These are phyloP conservation scores for Podaxis sp. DNA, from an alignment of 768 basidiomycete genomes.

Conservation along the genomic window DNA sequence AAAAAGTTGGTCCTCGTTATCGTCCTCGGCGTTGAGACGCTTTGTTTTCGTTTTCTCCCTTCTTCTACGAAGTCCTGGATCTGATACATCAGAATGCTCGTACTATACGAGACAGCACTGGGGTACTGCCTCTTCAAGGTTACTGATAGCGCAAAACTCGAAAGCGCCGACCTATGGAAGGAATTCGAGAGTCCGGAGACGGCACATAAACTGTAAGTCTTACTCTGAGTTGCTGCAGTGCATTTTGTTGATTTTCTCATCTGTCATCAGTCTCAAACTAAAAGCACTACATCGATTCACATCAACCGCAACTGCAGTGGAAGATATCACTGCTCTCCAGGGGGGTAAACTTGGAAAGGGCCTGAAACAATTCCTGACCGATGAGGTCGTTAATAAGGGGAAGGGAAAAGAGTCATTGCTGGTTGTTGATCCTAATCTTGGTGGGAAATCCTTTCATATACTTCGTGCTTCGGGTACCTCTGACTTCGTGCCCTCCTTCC, in stretches of 20 bases:
- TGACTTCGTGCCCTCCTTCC: neutral
- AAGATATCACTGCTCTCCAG: slow-evolving; percentile 92
- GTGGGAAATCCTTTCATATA: slow-evolving; percentile 43
- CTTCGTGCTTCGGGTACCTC: neutral
- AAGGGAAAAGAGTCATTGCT: slow-evolving; percentile 84
- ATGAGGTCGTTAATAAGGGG: slow-evolving; percentile 83
- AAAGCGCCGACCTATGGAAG: slow-evolving; percentile 83
- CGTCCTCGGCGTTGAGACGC: slow-evolving; percentile 17
- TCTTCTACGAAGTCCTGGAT: slow-evolving; percentile 10
- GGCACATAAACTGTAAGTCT: slow-evolving; percentile 86
- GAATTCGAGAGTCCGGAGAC: slow-evolving; percentile 92
- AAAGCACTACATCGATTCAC: slow-evolving; percentile 96
- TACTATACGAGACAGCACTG: slow-evolving; percentile 93
- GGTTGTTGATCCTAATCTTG: slow-evolving; percentile 88
- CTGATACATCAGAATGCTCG: slow-evolving; percentile 65
- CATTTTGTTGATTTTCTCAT: slow-evolving; percentile 13
- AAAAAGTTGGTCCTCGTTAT: slow-evolving; percentile 23
- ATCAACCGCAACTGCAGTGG: slow-evolving; percentile 94
- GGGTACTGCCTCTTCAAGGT: slow-evolving; percentile 99
- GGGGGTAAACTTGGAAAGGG: slow-evolving; percentile 92
- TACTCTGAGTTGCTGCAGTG: neutral
- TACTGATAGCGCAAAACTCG: slow-evolving; percentile 83
- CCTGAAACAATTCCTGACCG: slow-evolving; percentile 89
- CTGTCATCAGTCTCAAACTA: slow-evolving; percentile 70
- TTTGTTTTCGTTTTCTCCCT: neutral